These are phyloP conservation scores for Cryptomeria japonica DNA, from an alignment of 75 land plant species.

Conservation along the genomic window DNA sequence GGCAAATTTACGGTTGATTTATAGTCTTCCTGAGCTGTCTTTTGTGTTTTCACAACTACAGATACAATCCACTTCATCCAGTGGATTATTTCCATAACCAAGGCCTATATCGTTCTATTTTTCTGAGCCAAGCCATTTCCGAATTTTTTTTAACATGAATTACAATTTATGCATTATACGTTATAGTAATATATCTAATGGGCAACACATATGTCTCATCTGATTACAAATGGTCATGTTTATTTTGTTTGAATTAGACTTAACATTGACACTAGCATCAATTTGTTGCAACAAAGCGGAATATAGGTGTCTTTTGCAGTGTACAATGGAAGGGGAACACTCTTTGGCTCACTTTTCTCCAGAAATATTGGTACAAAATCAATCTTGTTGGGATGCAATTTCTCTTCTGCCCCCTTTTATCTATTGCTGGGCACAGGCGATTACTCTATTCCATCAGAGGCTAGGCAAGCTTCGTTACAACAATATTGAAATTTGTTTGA, in stretches of 20 bases:
- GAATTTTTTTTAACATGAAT: background rate
- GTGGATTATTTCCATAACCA: conserved; percentile 89
- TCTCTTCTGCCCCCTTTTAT: too few species aligned
- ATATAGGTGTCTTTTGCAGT: conserved; percentile 40
- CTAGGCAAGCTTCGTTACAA: too few species aligned
- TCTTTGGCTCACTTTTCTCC: conserved; percentile 77
- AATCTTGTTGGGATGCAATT: too few species aligned
- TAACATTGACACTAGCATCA: background rate
- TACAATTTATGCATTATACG: background rate
- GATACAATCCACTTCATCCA: conserved; percentile 74
- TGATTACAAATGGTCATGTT: background rate
- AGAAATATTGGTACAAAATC: conserved; percentile 59
- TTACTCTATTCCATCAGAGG: too few species aligned
- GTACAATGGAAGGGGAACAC: conserved; percentile 94
- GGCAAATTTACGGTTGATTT: too few species aligned
- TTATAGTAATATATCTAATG: background rate
- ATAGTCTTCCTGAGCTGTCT: background rate
- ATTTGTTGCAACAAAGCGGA: background rate
- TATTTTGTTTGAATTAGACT: background rate
- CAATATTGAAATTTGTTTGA: too few species aligned
- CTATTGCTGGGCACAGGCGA: too few species aligned
- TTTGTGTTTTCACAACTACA: conserved; percentile 21
- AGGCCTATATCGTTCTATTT: conserved; percentile 76
- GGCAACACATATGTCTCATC: background rate
- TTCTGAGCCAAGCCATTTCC: conserved; percentile 57